Evolutionary conservation across 2,329 filamentous ascomycete genomes (phyloP), one percentile per base, ranked within the genome.

Genomic region (Anthostomella pinea): DNA sequence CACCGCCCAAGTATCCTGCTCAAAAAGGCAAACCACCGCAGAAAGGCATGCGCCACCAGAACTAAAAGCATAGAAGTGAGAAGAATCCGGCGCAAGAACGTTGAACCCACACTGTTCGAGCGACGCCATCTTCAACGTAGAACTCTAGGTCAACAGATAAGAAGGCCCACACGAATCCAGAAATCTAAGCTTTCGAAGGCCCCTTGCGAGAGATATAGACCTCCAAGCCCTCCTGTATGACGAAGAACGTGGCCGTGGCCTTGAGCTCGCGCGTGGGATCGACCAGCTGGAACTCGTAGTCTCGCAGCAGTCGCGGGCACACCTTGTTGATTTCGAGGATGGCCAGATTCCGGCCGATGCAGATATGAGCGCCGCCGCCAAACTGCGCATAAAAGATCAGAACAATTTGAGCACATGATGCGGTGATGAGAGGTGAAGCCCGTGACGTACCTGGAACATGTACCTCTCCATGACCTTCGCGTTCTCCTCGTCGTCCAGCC

Each of bases 301-400:
- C 69, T n/a, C 72, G 57, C 43, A 77, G 56, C 17, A 80, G 59
- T 22, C 73, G 68, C 4, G 74, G 73, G 22, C 77, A 57, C 22
- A 79, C 66, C 63, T 81, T 81, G 60, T 78, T 75, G 48, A 78
- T 75, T 56, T 79, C 75, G 18, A 78, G 57, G 25, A 77, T 58
- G 0, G 72, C 74, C 20, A 79, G 52, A 51, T 77, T 73, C 4
- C 70, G 65, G 14, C 74, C 75, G 40, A 77, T 75, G 51, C 75
- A 79, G 3, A 77, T 55, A 30, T 77, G 71, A 7, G 65, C 65
- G 17, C 75, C 75, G 8, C 68, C 73, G 15, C 75, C 74, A 45
- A 79, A 79, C 67, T 71, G 24, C 3, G 6, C 28, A 30, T 6
- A 5, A n/a, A 20, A 8, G 10, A 10, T 27, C 15, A 34, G 22